These are phyloP conservation scores for Calonectria pseudoreteaudii DNA, from an alignment of 2,329 filamentous ascomycete species.

Conservation along the genomic window DNA sequence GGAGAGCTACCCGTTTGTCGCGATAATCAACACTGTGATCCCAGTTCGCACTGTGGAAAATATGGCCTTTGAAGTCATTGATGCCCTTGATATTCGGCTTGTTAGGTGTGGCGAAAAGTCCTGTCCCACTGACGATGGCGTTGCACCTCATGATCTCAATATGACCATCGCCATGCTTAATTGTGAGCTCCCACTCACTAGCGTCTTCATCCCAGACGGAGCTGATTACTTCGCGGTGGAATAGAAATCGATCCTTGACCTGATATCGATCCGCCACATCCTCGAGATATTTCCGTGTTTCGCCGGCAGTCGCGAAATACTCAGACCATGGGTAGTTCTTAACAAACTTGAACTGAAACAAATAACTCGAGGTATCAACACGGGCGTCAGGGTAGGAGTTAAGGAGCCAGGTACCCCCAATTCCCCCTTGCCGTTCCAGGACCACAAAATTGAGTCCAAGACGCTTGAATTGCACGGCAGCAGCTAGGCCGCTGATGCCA, in stretches of 20 bases:
- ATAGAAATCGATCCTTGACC: conserved; percentile 11
- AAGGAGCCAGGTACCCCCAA: conserved; percentile 22
- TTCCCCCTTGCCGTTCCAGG: conserved; percentile 13
- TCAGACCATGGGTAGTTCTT: conserved; percentile 25
- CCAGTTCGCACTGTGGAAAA: conserved; percentile 21
- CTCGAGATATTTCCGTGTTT: conserved; percentile 19
- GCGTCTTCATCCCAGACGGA: conserved; percentile 9
- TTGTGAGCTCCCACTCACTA: conserved; percentile 14
- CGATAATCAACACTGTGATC: conserved; percentile 10
- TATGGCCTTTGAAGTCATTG: background rate
- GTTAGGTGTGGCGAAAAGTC: conserved; percentile 20
- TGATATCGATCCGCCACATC: conserved; percentile 3
- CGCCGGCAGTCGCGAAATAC: conserved; percentile 21
- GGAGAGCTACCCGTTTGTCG: conserved; percentile 11
- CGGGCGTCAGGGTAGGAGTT: conserved; percentile 19
- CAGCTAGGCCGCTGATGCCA: conserved; percentile 18
- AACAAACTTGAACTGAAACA: conserved; percentile 26
- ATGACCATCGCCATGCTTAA: background rate
- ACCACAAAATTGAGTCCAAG: conserved; percentile 18
- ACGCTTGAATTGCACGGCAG: conserved; percentile 19
- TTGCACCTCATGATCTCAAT: conserved; percentile 9
- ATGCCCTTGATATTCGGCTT: conserved; percentile 12
- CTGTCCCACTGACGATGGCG: conserved; percentile 14
- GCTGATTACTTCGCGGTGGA: conserved; percentile 12
- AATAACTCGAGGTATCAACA: conserved; percentile 18